A percentile compares a stretch with the other conserved stretches of the same genome.
Conservation (phyloP, 495 filamentous ascomycete genomes). For the Eremomyces bilateralis region DNA sequence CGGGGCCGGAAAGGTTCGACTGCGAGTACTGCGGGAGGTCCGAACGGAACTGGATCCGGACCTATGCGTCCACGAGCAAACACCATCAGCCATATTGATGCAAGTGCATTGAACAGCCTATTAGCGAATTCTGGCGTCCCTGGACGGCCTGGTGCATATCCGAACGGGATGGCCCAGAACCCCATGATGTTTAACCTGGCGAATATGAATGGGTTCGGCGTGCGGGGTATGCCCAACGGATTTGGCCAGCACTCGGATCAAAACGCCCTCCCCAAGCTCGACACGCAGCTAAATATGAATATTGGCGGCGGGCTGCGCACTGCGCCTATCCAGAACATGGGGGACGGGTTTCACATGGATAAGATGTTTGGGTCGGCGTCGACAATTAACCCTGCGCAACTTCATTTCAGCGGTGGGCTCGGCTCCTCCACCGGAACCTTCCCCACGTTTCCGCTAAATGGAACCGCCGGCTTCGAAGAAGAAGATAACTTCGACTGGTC, state of each 20-base stretch:
- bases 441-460: slow-evolving; percentile 25
- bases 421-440: slow-evolving; percentile 43
- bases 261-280: slow-evolving; percentile 48
- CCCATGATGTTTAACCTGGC: no score
- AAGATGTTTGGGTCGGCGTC: slow-evolving; percentile 41
- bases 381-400: slow-evolving; percentile 89
- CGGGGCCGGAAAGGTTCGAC: slow-evolving; percentile 85
- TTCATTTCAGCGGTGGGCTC: slow-evolving; percentile 73
- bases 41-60: slow-evolving; percentile 24
- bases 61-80: slow-evolving; percentile 80
- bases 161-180: no score
- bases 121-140: no score
- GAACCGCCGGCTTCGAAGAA: slow-evolving; percentile 37
- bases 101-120: slow-evolving; percentile 49
- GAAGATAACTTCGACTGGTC: slow-evolving; percentile 74
- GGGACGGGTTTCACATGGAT: slow-evolving; percentile 54
- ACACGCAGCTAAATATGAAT: slow-evolving; percentile 50
- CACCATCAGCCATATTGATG: slow-evolving; percentile 90
- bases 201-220: not conserved
- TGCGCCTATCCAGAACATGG: slow-evolving; percentile 47
- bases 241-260: not conserved
- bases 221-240: not conserved
- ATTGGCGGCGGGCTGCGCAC: slow-evolving; percentile 48
- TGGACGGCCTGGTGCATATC: no score
- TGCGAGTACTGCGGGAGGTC: slow-evolving; percentile 32